Conservation (phyloP, 768 basidiomycete genomes). For the Phaeolepiota aurea region DNA sequence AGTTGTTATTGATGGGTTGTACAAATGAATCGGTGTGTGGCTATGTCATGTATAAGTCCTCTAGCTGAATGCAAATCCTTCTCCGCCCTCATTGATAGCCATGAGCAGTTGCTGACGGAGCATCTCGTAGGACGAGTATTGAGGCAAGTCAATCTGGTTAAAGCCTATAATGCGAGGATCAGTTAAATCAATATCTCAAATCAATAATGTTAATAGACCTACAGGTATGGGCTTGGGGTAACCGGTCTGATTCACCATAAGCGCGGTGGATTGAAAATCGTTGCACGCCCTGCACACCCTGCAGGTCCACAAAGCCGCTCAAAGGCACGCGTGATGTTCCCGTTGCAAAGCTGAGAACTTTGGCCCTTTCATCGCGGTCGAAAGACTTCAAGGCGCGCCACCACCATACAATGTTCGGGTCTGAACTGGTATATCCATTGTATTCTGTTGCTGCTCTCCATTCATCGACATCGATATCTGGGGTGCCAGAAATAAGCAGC, state of each 20-base stretch:
- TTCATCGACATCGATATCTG: slow-evolving; percentile 98
- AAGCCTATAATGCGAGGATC: slow-evolving; percentile 46
- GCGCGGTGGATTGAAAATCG: slow-evolving; percentile 94
- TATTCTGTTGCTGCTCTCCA: slow-evolving; percentile 92
- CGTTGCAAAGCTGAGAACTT: slow-evolving; percentile 95
- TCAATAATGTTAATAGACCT: slow-evolving; percentile 17
- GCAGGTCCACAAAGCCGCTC: slow-evolving; percentile 91
- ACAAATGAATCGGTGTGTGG: neutral
- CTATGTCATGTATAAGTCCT: slow-evolving; percentile 21
- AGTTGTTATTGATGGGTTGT: neutral
- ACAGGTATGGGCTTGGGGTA: slow-evolving; percentile 91
- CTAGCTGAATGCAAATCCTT: slow-evolving; percentile 83
- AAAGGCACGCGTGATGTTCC: slow-evolving; percentile 90
- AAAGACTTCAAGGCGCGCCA: slow-evolving; percentile 98
- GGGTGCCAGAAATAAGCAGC: slow-evolving; percentile 90
- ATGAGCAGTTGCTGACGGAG: slow-evolving; percentile 83
- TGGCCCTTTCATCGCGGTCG: slow-evolving; percentile 92
- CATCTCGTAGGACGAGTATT: slow-evolving; percentile 95
- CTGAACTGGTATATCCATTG: slow-evolving; percentile 78
- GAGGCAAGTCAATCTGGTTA: slow-evolving; percentile 92
- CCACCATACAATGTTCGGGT: slow-evolving; percentile 98
- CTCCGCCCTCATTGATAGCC: slow-evolving; percentile 93
- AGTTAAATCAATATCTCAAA: slow-evolving; percentile 1
- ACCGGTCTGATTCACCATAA: slow-evolving; percentile 75
- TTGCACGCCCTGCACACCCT: slow-evolving; percentile 90